Base-by-base conservation (phyloP, 2,329 filamentous ascomycete species). In the Diplodia sapinea region DNA sequence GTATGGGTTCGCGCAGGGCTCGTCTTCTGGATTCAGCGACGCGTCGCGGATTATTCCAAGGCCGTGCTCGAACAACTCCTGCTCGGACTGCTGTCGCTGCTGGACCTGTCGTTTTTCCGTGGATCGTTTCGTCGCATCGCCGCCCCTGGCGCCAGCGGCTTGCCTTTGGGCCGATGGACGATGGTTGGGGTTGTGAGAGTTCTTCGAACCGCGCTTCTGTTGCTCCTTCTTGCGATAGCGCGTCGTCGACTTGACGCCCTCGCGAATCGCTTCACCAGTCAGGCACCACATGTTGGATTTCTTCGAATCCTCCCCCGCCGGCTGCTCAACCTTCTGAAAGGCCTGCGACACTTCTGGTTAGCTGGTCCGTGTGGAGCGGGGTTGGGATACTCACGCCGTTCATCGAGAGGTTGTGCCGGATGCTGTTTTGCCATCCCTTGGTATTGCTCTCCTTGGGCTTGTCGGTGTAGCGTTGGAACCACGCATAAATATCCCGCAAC, bases 341-440 rank as follows among this genome's bases (percentile, higher is more conserved):
- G 86, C 85, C 84, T 87, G 69, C 70, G 69, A 59, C 68, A 20
- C 29, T 43, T 51, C 50, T 40, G 49, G 36, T 61, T 26, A 63
- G 59, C 59, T 26, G 29, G 47, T 33, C 31, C 12, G 47, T 8
- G n/a, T 1, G 69, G 69, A 38, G 29, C 38, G 17, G 50, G 57
- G 49, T 67, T 47, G n/a, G 26, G 54, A 54, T 17, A 83, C 88
- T 80, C 87, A 97, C 94, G 69, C 86, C 85, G 73, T 98, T 98
- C 94, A 98, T 97, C 57, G 93, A 97, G 8, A 98, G 82, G 73
- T 98, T 98, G 78, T 98, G 94, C 2, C 94, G 88, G 71, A 98
- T 96, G 76, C 92, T 96, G 79, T 97, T 98, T 80, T 94, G 91
- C 94, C 94, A 98, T 11, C 94, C 94, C 54, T 78, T 81, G 4